A percentile compares a stretch with the other conserved stretches of the same genome.
Evolutionary conservation across 2,329 filamentous ascomycete genomes (phyloP).

Genomic region (Bipolaris gigantea): DNA sequence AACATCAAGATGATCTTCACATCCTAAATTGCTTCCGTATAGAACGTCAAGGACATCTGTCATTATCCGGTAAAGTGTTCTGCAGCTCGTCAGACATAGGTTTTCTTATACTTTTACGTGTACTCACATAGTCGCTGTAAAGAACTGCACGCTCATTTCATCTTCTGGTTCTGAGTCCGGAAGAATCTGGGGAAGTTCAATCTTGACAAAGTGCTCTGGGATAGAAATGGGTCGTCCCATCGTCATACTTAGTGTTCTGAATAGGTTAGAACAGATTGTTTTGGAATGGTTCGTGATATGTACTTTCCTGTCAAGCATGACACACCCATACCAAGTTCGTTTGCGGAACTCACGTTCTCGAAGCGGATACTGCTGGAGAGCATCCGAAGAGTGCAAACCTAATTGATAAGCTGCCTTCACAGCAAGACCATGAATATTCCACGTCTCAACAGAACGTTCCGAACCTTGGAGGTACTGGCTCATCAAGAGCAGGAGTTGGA

Average conservation of each 20-base stretch:
- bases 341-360: slow-evolving; percentile 54
- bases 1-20: slow-evolving; percentile 23
- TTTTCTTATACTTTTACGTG: background rate
- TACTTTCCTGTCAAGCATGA: slow-evolving; percentile 52
- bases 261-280: background rate
- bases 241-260: slow-evolving; percentile 54
- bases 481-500: slow-evolving; percentile 44
- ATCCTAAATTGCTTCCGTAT: slow-evolving; percentile 52
- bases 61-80: slow-evolving; percentile 40
- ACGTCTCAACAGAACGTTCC: slow-evolving; percentile 57
- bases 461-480: slow-evolving; percentile 59
- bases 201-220: slow-evolving; percentile 49
- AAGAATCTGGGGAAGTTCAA: slow-evolving; percentile 36
- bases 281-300: background rate
- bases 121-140: slow-evolving; percentile 41
- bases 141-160: slow-evolving; percentile 31
- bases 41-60: slow-evolving; percentile 45
- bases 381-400: slow-evolving; percentile 53
- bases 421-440: slow-evolving; percentile 58
- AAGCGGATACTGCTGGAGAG: slow-evolving; percentile 41
- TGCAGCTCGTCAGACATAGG: slow-evolving; percentile 8
- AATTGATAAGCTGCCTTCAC: slow-evolving; percentile 56
- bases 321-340: slow-evolving; percentile 55
- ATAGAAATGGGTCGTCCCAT: slow-evolving; percentile 55
- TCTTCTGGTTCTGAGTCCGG: background rate